Evolutionary conservation across 352 stramenopile genomes (phyloP).

Genomic region (Discostella stelligera): DNA sequence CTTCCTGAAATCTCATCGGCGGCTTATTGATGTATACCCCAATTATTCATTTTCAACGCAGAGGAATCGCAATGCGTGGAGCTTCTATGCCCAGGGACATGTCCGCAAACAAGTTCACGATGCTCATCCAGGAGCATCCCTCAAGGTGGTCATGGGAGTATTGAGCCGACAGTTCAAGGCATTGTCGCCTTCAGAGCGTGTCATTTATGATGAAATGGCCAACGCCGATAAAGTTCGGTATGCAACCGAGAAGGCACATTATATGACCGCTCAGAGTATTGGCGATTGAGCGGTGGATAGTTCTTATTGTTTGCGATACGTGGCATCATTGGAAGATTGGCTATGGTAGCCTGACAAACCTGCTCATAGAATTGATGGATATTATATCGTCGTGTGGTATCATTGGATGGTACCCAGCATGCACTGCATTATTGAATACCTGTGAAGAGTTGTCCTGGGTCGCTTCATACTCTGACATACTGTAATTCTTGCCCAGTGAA

Average conservation of each 20-base stretch:
- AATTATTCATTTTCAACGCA: background rate
- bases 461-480: background rate
- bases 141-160: constrained; percentile 3
- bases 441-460: background rate
- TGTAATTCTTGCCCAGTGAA: background rate
- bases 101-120: background rate
- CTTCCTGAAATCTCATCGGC: background rate
- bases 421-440: background rate
- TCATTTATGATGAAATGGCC: constrained; percentile 55
- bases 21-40: too few species aligned
- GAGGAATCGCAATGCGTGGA: constrained; percentile 5
- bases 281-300: background rate
- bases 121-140: background rate
- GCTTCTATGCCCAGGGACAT: constrained; percentile 6
- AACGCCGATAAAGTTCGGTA: constrained; percentile 68
- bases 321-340: background rate
- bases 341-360: background rate
- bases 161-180: constrained; percentile 39
- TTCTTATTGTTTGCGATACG: background rate
- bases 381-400: background rate
- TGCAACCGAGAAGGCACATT: constrained; percentile 53
- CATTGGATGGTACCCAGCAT: background rate
- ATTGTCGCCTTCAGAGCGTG: constrained; percentile 53
- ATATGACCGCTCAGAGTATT: constrained; percentile 1
- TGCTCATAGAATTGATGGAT: background rate